Percentiles rank a stretch among this genome's conserved stretches.
Evolutionary conservation across 352 stramenopile genomes (phyloP).

Genomic region (Bremia lactucae): DNA sequence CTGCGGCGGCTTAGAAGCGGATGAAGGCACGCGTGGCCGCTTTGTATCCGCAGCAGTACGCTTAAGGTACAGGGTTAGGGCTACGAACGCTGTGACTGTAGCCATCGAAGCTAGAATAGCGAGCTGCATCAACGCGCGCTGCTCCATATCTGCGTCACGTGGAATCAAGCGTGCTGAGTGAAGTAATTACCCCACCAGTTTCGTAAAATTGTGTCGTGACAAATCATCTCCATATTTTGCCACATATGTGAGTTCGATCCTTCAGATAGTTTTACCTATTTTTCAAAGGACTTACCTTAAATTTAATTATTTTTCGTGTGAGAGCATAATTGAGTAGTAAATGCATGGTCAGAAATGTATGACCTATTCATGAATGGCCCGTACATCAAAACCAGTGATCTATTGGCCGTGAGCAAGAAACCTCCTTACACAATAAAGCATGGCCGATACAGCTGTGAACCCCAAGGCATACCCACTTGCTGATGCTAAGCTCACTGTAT

Average conservation of each 20-base stretch:
- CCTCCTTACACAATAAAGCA: conserved; percentile 17
- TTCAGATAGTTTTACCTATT: too few species aligned
- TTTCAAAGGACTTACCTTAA: not conserved
- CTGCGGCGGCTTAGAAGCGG: conserved; percentile 9
- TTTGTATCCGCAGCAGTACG: conserved; percentile 21
- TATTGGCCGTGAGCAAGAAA: conserved; percentile 79
- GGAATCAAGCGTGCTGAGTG: too few species aligned
- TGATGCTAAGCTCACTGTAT: conserved; percentile 96
- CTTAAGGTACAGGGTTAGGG: conserved; percentile 38
- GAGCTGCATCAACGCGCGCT: conserved; percentile 52
- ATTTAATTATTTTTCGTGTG: not conserved
- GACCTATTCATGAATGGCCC: too few species aligned
- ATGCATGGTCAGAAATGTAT: too few species aligned
- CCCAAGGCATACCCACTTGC: conserved; percentile 96
- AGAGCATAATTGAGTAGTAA: too few species aligned
- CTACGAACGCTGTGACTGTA: conserved; percentile 49
- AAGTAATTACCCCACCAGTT: too few species aligned
- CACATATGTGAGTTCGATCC: too few species aligned
- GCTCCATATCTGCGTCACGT: conserved; percentile 21
- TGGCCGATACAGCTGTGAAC: conserved; percentile 82
- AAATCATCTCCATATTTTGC: too few species aligned
- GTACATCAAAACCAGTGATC: conserved; percentile 85
- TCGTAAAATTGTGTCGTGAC: too few species aligned
- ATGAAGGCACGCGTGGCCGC: conserved; percentile 16
- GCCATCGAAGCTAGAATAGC: conserved; percentile 62